Evolutionary conservation across 2,329 filamentous ascomycete genomes (phyloP).

Genomic region (Alternaria atra): DNA sequence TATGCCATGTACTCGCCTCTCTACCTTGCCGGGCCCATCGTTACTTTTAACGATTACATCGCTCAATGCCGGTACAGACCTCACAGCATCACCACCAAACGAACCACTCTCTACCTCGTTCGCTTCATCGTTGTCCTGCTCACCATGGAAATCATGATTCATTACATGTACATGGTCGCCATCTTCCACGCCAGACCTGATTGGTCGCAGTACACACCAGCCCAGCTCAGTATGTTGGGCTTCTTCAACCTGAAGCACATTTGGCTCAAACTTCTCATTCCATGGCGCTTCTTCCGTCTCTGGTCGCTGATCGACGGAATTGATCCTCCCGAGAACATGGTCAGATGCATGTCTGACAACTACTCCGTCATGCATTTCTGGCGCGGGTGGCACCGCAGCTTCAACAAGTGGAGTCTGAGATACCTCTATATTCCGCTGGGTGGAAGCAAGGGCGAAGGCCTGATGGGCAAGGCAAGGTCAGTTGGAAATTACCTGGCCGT

Average conservation of each 20-base stretch:
- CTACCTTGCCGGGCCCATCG: conserved; percentile 89
- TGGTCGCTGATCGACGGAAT: conserved; percentile 91
- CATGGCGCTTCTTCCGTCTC: conserved; percentile 98
- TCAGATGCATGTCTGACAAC: conserved; percentile 94
- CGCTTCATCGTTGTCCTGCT: conserved; percentile 84
- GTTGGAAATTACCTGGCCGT: conserved; percentile 81
- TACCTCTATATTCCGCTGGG: conserved; percentile 95
- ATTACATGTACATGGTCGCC: conserved; percentile 92
- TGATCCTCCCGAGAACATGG: conserved; percentile 97
- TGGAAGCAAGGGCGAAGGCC: conserved; percentile 61
- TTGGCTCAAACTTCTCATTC: conserved; percentile 95
- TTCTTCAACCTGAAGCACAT: conserved; percentile 97
- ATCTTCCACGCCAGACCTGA: conserved; percentile 82
- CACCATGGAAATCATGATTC: conserved; percentile 84
- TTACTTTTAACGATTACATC: conserved; percentile 98
- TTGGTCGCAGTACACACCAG: conserved; percentile 85
- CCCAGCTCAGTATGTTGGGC: conserved; percentile 87
- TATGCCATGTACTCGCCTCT: conserved; percentile 92
- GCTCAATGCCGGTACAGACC: conserved; percentile 80
- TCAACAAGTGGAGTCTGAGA: conserved; percentile 92
- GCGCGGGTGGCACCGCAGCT: conserved; percentile 94
- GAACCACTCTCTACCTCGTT: conserved; percentile 81
- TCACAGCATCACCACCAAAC: conserved; percentile 72
- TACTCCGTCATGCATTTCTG: conserved; percentile 92
- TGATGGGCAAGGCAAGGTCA: conserved; percentile 62